phyloP scores from a whole-genome alignment of 257 asterid genomes.

The Forsythia viridissima region DNA sequence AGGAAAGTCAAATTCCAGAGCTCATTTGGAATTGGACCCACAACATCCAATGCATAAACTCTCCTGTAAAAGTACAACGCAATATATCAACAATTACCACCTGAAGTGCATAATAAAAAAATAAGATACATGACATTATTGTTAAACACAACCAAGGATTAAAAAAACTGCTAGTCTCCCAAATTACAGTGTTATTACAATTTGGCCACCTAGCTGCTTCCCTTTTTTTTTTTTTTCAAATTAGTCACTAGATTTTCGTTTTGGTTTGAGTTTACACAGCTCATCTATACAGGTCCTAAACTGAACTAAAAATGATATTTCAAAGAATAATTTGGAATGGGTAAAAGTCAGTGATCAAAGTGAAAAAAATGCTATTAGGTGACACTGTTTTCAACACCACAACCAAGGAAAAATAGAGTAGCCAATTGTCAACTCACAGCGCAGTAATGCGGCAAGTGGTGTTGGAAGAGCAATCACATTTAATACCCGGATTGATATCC shows the following conservation, averaged over 20 bases:
- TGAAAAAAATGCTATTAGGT: neutral
- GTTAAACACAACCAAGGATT: neutral
- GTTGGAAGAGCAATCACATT: slow-evolving; percentile 60
- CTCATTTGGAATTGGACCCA: slow-evolving; percentile 53
- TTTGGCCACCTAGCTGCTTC: too few relatives aligned
- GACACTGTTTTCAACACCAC: neutral
- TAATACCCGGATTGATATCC: slow-evolving; percentile 53
- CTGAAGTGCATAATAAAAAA: neutral
- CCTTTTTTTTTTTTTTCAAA: too few relatives aligned
- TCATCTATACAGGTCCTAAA: neutral
- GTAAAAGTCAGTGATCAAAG: neutral
- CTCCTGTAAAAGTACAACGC: slow-evolving; percentile 35
- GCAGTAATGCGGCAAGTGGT: slow-evolving; percentile 46
- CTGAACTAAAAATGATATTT: neutral
- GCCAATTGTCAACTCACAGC: slow-evolving; percentile 3
- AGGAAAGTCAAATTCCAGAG: slow-evolving; percentile 64
- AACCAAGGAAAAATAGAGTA: neutral
- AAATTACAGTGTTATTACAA: neutral
- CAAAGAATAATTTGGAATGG: neutral
- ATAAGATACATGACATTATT: neutral
- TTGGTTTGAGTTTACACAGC: too few relatives aligned
- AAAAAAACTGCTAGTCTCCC: neutral
- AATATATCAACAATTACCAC: neutral
- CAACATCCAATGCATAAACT: slow-evolving; percentile 43
- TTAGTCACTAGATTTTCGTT: too few relatives aligned